Evolutionary conservation across 2,329 filamentous ascomycete species (phyloP), one percentile per base, ranked within the genome.

Genomic region (Phaeosphaeria sp.): DNA sequence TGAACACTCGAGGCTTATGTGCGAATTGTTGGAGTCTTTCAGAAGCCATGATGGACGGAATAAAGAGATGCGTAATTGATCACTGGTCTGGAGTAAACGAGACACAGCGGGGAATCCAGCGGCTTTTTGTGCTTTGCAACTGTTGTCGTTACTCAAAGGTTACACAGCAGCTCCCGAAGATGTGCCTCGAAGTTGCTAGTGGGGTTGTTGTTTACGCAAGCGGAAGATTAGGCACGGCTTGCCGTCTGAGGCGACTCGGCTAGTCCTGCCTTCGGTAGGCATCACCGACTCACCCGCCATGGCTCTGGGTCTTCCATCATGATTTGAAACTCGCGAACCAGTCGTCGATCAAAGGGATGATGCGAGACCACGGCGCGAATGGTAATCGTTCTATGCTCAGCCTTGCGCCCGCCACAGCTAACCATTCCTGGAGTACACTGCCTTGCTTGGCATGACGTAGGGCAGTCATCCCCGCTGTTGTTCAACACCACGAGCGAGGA

Each of bases 1-100:
- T 73, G 65, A 79, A 75, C 17, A 79, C 71, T 58, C 76, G 73
- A 54, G 75, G 76, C 52, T 77, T 78, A n/a, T 61, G 66, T 27
- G 67, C 50, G 53, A 66, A 72, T 1, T 59, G 66, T 42, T 74
- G 73, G 6, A 74, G 68, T 21, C 54, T 65, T 21, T 63, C 41
- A n/a, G 67, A 59, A 10, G 72, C 60, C 73, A 74, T 75, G 21
- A 21, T 58, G 52, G 36, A 23, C 6, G 11, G 39, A 20, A 23
- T 13, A 33, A 15, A 20, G 41, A 7, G 22, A 17, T 46, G 51
- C n/a, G 23, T 52, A 30, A 46, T 13, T 22, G 22, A n/a, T 6
- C 6, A 13, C 27, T 10, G 44, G 10, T 36, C 6, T 47, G 6
- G 43, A 13, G 7, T n/a, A 36, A 52, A 55, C 7, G 44, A 39